Evolutionary conservation across 176 grass and related monocot genomes (phyloP), one percentile per base, ranked within the genome.

Genomic region (Canna indica): DNA sequence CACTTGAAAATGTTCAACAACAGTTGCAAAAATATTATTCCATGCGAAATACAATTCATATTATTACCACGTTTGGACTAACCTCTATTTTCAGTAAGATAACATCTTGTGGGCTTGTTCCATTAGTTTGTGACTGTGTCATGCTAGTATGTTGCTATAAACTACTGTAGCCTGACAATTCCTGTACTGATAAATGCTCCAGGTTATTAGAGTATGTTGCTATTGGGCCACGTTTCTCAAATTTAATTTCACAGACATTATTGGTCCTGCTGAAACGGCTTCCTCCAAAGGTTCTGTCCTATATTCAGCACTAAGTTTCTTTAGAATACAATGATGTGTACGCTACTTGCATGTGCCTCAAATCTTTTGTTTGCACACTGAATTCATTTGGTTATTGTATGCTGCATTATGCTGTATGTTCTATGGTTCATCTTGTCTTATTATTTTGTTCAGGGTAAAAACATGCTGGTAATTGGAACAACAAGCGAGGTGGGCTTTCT

Each of bases 181-280:
- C 1, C 65, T 38, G 67, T 48, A 36, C 12, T 83, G 58, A 75
- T 58, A 32, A 52, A 62, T 79, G 48, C 63, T 78, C 57, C 73
- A 99, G 94, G 89, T 80, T 99, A 69, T 83, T 99, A 76, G 88
- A 99, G 70, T 99, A 88, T 72, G 86, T 99, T 78, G 86, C 94
- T 74, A 88, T 99, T 57, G 94, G 89, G 56, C 94, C 89, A 36
- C 86, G 89, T 31, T 99, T 99, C 80, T 99, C 94, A 64, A 93
- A 93, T 70, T 58, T 86, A 73, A 93, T 99, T 59, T 93, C 81
- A 52, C 86, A 92, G 79, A 99, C 89, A 22, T 85, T 99, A 47
- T 52, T 93, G 60, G 89, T 90, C 38, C 89, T 93, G 45, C 86
- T 99, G 69, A 99, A 93, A 69, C 87, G 86, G 78, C 79, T 99